Evolutionary conservation across 257 asterid genomes (phyloP), one percentile per base, ranked within the genome.

Genomic region (Paraleonurus japonicus): DNA sequence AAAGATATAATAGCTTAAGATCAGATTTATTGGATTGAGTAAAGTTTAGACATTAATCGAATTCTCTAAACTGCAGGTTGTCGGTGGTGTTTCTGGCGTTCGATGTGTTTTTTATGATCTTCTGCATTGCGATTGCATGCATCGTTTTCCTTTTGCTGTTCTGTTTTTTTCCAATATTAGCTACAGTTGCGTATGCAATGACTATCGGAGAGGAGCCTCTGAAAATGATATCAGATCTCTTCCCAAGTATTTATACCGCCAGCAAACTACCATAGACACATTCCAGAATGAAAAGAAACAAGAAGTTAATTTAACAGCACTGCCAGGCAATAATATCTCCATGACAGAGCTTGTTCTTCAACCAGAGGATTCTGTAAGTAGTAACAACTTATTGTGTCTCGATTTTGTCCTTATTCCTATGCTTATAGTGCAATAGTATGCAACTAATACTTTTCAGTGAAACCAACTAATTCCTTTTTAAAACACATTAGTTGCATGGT

Each of bases 361-460:
- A 27, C 87, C 86, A 8, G 98, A 92, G 70, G 98, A 92, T 83
- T 86, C 95, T 13, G 97, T 92, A 76, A 88, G 91, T 53, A 75
- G 64, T 2, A 0, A 4, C 24, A 16, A 9, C 13, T 12, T 8
- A 41, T 41, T 43, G 51, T 43, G 51, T 15, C 54, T 47, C 20
- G 54, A 47, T 5, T 47, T 35, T 35, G 43, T 35, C 13, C 9
- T 35, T 35, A 35, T 8, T 35, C 43, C 13, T 35, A 35, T n/a
- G n/a, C n/a, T n/a, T n/a, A n/a, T n/a, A n/a, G n/a, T n/a, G n/a
- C n/a, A n/a, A n/a, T n/a, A n/a, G n/a, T n/a, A n/a, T n/a, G n/a
- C 33, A 28, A 28, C 33, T 28, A 28, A 28, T 28, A 28, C 33
- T 1, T 28, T 28, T 28, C 33, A 28, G 33, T 28, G 33, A 28